Evolutionary conservation across 2,329 filamentous ascomycete genomes (phyloP).

Genomic region (Stagonosporopsis chrysanthemi): DNA sequence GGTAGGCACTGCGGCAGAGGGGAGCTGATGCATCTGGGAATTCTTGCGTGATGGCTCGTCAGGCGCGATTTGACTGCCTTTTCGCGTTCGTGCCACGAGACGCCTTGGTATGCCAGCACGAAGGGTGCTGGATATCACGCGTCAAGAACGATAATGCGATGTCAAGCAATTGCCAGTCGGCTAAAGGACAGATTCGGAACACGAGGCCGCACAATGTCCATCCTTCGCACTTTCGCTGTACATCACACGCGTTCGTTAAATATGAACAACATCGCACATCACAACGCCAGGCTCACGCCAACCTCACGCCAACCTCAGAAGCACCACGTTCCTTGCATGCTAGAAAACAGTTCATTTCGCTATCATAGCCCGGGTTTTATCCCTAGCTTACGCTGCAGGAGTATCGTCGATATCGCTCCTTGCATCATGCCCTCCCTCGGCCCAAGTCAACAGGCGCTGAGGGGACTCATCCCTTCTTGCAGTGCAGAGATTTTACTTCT

Average conservation of each 20-base stretch:
- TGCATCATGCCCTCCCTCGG: conserved; percentile 1
- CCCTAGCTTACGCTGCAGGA: conserved; percentile 15
- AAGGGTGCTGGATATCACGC: neutral
- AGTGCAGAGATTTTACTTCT: neutral
- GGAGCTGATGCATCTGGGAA: neutral
- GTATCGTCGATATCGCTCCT: conserved; percentile 25
- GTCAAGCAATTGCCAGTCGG: too few relatives aligned
- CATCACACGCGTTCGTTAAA: too few relatives aligned
- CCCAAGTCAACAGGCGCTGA: neutral
- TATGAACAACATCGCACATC: neutral
- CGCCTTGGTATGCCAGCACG: neutral
- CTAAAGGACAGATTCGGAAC: neutral
- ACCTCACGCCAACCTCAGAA: neutral
- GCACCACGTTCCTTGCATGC: conserved; percentile 6
- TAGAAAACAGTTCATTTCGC: conserved; percentile 7
- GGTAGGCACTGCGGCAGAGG: neutral
- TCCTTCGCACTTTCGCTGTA: neutral
- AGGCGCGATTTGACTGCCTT: too few relatives aligned
- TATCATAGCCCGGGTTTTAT: conserved; percentile 14
- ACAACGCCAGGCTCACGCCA: neutral
- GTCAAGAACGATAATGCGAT: too few relatives aligned
- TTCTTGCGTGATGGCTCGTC: neutral
- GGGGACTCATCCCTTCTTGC: neutral
- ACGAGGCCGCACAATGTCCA: neutral
- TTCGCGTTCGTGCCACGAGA: neutral